A percentile compares a stretch with the other conserved stretches of the same genome.
Evolutionary conservation across 2,329 filamentous ascomycete genomes (phyloP).

Genomic region (Mycocentrospora acerina): DNA sequence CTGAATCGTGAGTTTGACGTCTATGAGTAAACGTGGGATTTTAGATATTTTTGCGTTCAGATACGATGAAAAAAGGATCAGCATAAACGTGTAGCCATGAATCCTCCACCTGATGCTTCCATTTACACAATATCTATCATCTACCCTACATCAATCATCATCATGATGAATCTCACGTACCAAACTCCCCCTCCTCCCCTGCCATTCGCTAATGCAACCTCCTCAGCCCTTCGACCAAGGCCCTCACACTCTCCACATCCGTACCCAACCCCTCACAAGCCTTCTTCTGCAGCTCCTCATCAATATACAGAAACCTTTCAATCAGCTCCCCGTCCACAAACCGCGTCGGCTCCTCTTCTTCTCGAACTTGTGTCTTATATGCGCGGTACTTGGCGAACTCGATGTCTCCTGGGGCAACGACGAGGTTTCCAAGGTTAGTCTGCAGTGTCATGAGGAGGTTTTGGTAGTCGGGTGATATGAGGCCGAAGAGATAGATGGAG

Average conservation of each 20-base stretch:
- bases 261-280: constrained; percentile 56
- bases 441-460: constrained; percentile 85
- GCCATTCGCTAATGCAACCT: constrained; percentile 43
- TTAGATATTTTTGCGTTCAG: too few relatives aligned
- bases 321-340: constrained; percentile 93
- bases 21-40: too few relatives aligned
- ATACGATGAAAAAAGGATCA: too few relatives aligned
- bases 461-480: constrained; percentile 70
- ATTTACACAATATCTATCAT: too few relatives aligned
- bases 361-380: constrained; percentile 71
- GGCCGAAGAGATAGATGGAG: constrained; percentile 84
- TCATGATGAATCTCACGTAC: not conserved
- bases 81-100: too few relatives aligned
- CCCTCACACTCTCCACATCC: constrained; percentile 61
- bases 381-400: constrained; percentile 79
- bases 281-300: constrained; percentile 58
- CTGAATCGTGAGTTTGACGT: too few relatives aligned
- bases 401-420: constrained; percentile 71
- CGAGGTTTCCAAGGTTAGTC: constrained; percentile 63
- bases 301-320: constrained; percentile 76
- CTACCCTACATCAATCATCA: too few relatives aligned
- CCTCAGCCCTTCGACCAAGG: constrained; percentile 59
- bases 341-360: constrained; percentile 74
- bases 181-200: not conserved
- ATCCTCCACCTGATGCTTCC: too few relatives aligned